phyloP scores from a whole-genome alignment of 108 stramenopile genomes.

The Mediolabrus comicus region DNA sequence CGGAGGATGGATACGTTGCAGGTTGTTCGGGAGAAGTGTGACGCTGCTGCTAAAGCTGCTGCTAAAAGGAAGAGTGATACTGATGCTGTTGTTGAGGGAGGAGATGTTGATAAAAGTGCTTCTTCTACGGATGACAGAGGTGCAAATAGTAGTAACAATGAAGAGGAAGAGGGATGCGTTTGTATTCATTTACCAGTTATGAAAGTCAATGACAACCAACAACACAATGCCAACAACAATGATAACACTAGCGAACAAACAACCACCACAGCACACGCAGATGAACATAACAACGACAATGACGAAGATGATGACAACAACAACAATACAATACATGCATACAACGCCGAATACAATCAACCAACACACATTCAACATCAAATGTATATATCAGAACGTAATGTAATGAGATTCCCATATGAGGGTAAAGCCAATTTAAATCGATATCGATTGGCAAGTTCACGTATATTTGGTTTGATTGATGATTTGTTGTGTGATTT shows the following conservation, averaged over 20 bases:
- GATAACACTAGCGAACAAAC: neutral
- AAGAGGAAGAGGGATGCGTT: constrained; percentile 28
- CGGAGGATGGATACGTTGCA: constrained; percentile 77
- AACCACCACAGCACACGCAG: neutral
- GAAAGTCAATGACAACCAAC: constrained; percentile 18
- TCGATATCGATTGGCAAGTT: constrained; percentile 78
- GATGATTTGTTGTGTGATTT: constrained; percentile 40
- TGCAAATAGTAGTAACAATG: neutral
- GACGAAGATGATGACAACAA: constrained; percentile 1
- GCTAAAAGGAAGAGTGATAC: too few species aligned
- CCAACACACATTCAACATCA: constrained; percentile 45
- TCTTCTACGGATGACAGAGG: neutral
- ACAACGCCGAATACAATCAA: constrained; percentile 56
- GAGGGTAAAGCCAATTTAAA: constrained; percentile 88
- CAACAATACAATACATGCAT: constrained; percentile 31
- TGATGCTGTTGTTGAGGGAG: too few species aligned
- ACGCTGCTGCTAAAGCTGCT: too few species aligned
- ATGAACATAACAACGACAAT: neutral
- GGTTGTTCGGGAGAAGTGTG: constrained; percentile 49
- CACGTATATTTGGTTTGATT: constrained; percentile 70
- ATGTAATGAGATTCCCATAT: constrained; percentile 51
- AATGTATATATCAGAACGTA: constrained; percentile 50
- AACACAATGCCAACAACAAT: neutral
- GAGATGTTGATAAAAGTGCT: neutral
- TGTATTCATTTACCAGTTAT: constrained; percentile 57